Evolutionary conservation across 192 early-diverging fungal genomes (phyloP).

Genomic region (Cladochytrium replicatum): DNA sequence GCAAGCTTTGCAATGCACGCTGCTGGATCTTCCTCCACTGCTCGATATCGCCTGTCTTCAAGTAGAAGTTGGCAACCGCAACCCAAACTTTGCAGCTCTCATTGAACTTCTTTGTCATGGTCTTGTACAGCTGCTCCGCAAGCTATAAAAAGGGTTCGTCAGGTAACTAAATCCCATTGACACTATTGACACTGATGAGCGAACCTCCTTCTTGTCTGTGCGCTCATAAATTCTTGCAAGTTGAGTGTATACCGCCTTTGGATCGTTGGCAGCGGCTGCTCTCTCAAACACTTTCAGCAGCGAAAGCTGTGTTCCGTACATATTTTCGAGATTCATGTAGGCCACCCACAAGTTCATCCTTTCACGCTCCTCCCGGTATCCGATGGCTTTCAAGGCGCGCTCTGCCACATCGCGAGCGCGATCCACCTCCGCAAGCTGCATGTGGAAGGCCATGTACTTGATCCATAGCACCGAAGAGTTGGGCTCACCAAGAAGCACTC

Average conservation of each 20-base stretch:
- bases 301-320: conserved; percentile 74
- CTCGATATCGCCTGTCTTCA: conserved; percentile 61
- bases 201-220: conserved; percentile 48
- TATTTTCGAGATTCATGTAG: conserved; percentile 89
- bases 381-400: conserved; percentile 86
- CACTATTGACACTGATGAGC: neutral
- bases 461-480: conserved; percentile 97
- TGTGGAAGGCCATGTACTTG: conserved; percentile 99
- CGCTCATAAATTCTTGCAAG: conserved; percentile 86
- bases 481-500: conserved; percentile 85
- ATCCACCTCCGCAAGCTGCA: conserved; percentile 83
- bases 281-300: conserved; percentile 79
- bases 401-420: conserved; percentile 91
- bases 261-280: conserved; percentile 74
- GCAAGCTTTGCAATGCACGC: conserved; percentile 66
- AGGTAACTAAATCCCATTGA: conserved; percentile 1
- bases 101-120: conserved; percentile 75
- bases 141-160: conserved; percentile 15
- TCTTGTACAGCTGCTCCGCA: conserved; percentile 61
- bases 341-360: conserved; percentile 98
- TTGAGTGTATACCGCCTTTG: conserved; percentile 80
- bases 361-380: conserved; percentile 86
- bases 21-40: conserved; percentile 75
- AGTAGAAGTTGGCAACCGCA: conserved; percentile 67
- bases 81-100: conserved; percentile 89